Conservation (phyloP, 352 stramenopile genomes). For the Phytophthora sp. region DNA sequence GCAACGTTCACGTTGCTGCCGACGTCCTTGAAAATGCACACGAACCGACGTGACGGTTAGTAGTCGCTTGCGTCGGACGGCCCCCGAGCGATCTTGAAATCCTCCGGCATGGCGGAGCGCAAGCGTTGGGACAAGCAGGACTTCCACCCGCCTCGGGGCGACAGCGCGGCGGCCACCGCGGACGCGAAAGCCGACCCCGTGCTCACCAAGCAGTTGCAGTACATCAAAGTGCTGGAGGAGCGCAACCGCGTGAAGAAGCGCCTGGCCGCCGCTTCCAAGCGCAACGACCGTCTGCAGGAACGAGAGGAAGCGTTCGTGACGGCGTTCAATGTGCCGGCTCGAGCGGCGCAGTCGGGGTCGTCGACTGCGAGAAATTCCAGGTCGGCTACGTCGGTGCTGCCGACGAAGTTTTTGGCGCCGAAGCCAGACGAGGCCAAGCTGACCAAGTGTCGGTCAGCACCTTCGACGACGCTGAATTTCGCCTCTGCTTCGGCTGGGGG, state of each 20-base stretch:
- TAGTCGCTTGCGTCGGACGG: background rate
- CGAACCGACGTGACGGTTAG: conserved; percentile 6
- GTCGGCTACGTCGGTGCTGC: conserved; percentile 50
- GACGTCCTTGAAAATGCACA: no score
- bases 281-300: conserved; percentile 58
- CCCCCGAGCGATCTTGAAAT: background rate
- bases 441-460: conserved; percentile 47
- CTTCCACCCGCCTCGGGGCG: conserved; percentile 14
- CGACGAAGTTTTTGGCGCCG: conserved; percentile 28
- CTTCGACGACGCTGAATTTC: conserved; percentile 46
- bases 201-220: conserved; percentile 80
- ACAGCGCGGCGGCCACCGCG: background rate
- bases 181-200: conserved; percentile 50
- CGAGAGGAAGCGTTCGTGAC: conserved; percentile 81
- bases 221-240: conserved; percentile 87
- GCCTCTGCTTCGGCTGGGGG: background rate
- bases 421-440: conserved; percentile 25
- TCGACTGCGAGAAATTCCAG: conserved; percentile 44
- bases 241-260: conserved; percentile 85
- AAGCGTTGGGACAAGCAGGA: conserved; percentile 62
- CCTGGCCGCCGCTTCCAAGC: conserved; percentile 63
- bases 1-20: no score
- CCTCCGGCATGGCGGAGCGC: conserved; percentile 38
- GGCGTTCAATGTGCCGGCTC: conserved; percentile 71
- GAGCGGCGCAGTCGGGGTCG: conserved; percentile 5